Percentiles rank a stretch among this genome's conserved stretches.
phyloP scores from a whole-genome alignment of 164 flowering plant genomes.

The Cinnamomum micranthum region DNA sequence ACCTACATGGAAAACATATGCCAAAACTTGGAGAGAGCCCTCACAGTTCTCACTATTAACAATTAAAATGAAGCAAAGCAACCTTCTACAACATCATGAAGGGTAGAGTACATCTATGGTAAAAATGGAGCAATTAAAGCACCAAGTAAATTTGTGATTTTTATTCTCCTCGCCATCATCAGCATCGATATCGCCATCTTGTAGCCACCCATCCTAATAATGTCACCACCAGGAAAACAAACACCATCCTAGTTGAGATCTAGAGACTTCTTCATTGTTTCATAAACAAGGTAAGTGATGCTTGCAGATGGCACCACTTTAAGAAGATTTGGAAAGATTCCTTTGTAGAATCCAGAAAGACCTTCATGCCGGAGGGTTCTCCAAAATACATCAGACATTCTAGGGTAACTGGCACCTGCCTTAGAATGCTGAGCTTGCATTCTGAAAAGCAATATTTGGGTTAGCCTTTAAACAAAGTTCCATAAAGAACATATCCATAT shows the following conservation, averaged over 20 bases:
- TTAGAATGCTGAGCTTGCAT: slow-evolving; percentile 73
- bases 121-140: slow-evolving; percentile 18
- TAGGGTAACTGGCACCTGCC: slow-evolving; percentile 35
- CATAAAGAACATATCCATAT: neutral
- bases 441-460: slow-evolving; percentile 34
- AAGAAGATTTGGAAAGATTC: slow-evolving; percentile 85
- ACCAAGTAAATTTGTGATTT: slow-evolving; percentile 19
- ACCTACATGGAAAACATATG: neutral
- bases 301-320: slow-evolving; percentile 95
- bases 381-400: slow-evolving; percentile 83
- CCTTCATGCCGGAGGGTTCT: slow-evolving; percentile 70
- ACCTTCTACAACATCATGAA: slow-evolving; percentile 17
- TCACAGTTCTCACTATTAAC: too few species aligned
- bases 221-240: slow-evolving; percentile 11
- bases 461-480: slow-evolving; percentile 1
- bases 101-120: slow-evolving; percentile 10
- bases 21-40: too few species aligned
- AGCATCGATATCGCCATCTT: slow-evolving; percentile 16
- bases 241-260: slow-evolving; percentile 44
- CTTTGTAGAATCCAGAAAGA: slow-evolving; percentile 77
- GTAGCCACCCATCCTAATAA: slow-evolving; percentile 18
- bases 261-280: slow-evolving; percentile 77
- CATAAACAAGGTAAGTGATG: slow-evolving; percentile 88
- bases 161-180: slow-evolving; percentile 22
- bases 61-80: neutral